Evolutionary conservation across 2,329 filamentous ascomycete genomes (phyloP).

Genomic region (Neopestalotiopsis rosae): DNA sequence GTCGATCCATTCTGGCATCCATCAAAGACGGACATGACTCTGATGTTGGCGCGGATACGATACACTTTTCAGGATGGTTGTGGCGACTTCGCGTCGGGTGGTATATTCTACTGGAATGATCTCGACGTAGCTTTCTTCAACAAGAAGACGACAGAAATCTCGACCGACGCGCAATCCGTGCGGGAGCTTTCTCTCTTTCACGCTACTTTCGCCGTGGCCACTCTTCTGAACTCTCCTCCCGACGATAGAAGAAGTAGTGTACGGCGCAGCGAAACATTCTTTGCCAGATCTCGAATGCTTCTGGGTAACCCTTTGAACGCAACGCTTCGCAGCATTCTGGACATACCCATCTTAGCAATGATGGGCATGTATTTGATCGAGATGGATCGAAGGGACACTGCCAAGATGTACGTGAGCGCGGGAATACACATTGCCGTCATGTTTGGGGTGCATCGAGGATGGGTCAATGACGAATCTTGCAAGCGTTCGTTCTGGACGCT

Average conservation of each 20-base stretch:
- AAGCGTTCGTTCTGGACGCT: slow-evolving; percentile 58
- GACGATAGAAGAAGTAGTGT: slow-evolving; percentile 35
- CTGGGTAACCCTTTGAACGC: slow-evolving; percentile 54
- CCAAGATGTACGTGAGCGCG: slow-evolving; percentile 51
- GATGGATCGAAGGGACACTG: slow-evolving; percentile 53
- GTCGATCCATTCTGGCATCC: slow-evolving; percentile 48
- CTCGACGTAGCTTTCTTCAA: slow-evolving; percentile 35
- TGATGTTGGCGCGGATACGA: slow-evolving; percentile 46
- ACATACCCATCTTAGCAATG: slow-evolving; percentile 50
- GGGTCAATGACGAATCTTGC: slow-evolving; percentile 45
- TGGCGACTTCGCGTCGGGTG: slow-evolving; percentile 47
- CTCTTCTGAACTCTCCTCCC: slow-evolving; percentile 37
- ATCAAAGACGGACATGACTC: slow-evolving; percentile 39
- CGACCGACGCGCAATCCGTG: slow-evolving; percentile 26
- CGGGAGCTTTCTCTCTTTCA: slow-evolving; percentile 52
- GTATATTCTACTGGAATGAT: slow-evolving; percentile 55
- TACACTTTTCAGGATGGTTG: slow-evolving; percentile 52
- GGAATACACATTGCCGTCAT: slow-evolving; percentile 55
- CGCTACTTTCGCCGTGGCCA: slow-evolving; percentile 48
- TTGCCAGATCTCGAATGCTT: slow-evolving; percentile 47
- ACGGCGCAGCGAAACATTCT: slow-evolving; percentile 48
- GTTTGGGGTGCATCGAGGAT: slow-evolving; percentile 53
- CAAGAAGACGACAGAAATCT: slow-evolving; percentile 21
- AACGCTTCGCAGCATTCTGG: slow-evolving; percentile 44
- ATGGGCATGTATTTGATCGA: slow-evolving; percentile 56